A percentile compares a stretch with the other conserved stretches of the same genome.
phyloP scores from a whole-genome alignment of 2,329 filamentous ascomycete genomes.

The Aspergillus fructus region DNA sequence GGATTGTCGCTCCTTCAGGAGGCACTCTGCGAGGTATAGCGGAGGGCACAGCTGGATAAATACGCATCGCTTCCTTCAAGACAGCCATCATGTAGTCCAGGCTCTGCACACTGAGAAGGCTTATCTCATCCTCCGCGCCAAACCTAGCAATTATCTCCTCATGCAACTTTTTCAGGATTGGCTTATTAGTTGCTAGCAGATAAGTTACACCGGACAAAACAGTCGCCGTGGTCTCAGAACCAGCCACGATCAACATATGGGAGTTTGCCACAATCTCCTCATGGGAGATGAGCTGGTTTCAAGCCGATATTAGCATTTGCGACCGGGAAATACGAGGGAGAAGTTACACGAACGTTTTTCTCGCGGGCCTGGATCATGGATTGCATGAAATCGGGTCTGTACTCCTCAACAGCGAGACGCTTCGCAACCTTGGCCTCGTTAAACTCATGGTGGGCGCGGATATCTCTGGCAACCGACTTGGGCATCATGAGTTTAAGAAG shows the following conservation, averaged over 20 bases:
- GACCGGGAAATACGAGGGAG: no score
- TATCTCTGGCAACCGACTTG: neutral
- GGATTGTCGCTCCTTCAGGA: no score
- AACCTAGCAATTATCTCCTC: conserved; percentile 40
- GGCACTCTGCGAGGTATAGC: no score
- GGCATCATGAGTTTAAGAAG: neutral
- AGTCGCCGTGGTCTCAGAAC: conserved; percentile 54
- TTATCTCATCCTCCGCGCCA: conserved; percentile 14
- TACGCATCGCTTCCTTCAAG: conserved; percentile 47
- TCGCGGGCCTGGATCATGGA: conserved; percentile 5
- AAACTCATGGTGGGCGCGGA: neutral
- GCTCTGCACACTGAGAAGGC: neutral
- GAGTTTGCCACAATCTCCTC: no score
- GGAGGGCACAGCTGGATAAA: no score
- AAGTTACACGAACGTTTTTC: conserved; percentile 1
- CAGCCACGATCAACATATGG: conserved; percentile 41
- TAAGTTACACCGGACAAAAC: conserved; percentile 44
- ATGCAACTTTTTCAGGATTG: conserved; percentile 35
- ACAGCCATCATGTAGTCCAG: conserved; percentile 44
- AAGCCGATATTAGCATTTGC: no score
- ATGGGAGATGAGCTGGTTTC: no score
- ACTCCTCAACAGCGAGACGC: neutral
- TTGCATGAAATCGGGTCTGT: conserved; percentile 11
- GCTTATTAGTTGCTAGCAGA: conserved; percentile 39
- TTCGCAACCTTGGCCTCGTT: neutral